Evolutionary conservation across 2,329 filamentous ascomycete genomes (phyloP).

Genomic region (Pseudogymnoascus sp.): DNA sequence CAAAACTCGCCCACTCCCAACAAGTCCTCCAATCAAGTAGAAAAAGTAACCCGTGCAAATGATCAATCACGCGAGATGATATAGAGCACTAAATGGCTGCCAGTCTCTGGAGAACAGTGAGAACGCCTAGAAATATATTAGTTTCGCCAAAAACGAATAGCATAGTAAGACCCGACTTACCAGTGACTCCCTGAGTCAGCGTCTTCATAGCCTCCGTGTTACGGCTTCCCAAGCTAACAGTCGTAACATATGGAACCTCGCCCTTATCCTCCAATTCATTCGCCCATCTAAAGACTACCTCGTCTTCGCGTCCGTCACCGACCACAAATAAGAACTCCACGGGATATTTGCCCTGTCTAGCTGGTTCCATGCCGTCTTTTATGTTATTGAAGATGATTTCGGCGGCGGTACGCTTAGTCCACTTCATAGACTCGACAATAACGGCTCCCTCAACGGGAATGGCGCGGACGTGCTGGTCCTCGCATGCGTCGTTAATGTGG

Average conservation of each 20-base stretch:
- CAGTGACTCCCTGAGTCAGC: constrained; percentile 83
- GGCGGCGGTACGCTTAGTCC: constrained; percentile 80
- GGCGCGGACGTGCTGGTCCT: constrained; percentile 74
- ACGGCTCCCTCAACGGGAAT: constrained; percentile 73
- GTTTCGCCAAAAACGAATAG: background rate
- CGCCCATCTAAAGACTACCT: constrained; percentile 90
- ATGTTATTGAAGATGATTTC: constrained; percentile 60
- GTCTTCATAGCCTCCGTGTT: constrained; percentile 85
- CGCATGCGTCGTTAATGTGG: constrained; percentile 91
- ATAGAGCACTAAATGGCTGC: constrained; percentile 24
- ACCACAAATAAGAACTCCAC: constrained; percentile 85
- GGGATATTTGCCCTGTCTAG: constrained; percentile 28
- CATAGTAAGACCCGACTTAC: constrained; percentile 42
- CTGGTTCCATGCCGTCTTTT: constrained; percentile 32
- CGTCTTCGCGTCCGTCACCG: constrained; percentile 87
- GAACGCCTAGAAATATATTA: constrained; percentile 33
- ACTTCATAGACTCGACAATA: constrained; percentile 75
- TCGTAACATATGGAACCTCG: constrained; percentile 62
- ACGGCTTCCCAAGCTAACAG: constrained; percentile 76
- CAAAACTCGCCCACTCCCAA: background rate
- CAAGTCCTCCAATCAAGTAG: background rate
- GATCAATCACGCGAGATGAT: constrained; percentile 3
- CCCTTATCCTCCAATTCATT: constrained; percentile 60
- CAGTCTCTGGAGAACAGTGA: constrained; percentile 45
- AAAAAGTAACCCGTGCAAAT: background rate